These are phyloP conservation scores for Thalassiosira profunda DNA, from an alignment of 108 stramenopile genomes.

Conservation along the genomic window DNA sequence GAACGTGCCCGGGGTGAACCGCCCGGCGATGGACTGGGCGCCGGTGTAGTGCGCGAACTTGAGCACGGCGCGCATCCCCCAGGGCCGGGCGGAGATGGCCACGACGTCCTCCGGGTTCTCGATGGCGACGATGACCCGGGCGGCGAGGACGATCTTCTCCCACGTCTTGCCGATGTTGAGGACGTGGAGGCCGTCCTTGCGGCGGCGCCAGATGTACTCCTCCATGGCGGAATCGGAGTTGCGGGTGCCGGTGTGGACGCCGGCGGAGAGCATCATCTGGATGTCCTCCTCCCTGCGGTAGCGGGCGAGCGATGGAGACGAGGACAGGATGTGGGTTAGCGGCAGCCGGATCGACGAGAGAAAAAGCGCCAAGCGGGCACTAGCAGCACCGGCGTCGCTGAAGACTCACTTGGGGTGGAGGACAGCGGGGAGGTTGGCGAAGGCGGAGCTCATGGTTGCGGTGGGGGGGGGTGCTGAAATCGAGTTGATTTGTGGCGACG, in stretches of 20 bases:
- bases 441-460: constrained; percentile 50
- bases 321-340: too few species aligned
- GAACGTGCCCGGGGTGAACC: constrained; percentile 99
- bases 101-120: constrained; percentile 99
- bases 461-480: constrained; percentile 2
- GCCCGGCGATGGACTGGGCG: constrained; percentile 96
- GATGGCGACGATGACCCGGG: constrained; percentile 99
- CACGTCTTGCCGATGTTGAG: constrained; percentile 99
- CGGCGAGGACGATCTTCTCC: constrained; percentile 99
- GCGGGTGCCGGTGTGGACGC: constrained; percentile 99
- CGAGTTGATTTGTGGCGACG: too few species aligned
- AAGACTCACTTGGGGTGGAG: constrained; percentile 79
- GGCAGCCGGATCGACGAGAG: too few species aligned
- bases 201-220: constrained; percentile 99
- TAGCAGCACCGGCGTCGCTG: too few species aligned
- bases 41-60: constrained; percentile 99
- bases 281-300: constrained; percentile 99
- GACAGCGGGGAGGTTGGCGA: constrained; percentile 48
- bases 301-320: constrained; percentile 62
- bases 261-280: constrained; percentile 99
- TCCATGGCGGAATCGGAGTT: constrained; percentile 97
- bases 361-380: too few species aligned
- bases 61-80: constrained; percentile 99
- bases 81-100: constrained; percentile 99
- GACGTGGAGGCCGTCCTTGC: constrained; percentile 98